Conservation (phyloP, 208 protist genomes). For the Crithidia mellificae region DNA sequence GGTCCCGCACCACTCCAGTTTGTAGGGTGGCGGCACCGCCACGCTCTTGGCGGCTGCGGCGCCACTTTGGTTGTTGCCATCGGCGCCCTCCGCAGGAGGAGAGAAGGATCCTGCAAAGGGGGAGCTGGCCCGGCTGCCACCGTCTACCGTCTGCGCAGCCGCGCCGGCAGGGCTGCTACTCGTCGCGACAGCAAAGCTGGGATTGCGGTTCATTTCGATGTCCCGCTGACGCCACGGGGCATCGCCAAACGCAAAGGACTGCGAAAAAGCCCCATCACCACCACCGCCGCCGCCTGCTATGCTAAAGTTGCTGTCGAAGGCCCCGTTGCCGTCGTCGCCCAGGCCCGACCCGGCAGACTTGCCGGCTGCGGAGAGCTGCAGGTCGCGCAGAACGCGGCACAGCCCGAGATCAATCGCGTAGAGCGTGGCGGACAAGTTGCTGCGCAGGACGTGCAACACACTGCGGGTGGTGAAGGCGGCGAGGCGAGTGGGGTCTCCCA, state of each 20-base stretch:
- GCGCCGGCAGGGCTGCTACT: no score
- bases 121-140: neutral
- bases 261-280: neutral
- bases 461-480: constrained; percentile 23
- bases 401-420: constrained; percentile 23
- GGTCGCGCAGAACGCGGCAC: constrained; percentile 9
- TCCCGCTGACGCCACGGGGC: constrained; percentile 13
- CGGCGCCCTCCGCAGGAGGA: neutral
- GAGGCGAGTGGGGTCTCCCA: constrained; percentile 15
- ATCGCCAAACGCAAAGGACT: constrained; percentile 19
- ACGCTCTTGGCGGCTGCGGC: neutral
- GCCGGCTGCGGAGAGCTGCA: neutral
- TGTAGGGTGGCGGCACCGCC: constrained; percentile 1
- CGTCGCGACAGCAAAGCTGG: constrained; percentile 15
- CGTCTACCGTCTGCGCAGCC: neutral
- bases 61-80: neutral
- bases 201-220: neutral
- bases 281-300: neutral
- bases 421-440: constrained; percentile 13
- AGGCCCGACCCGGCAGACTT: neutral
- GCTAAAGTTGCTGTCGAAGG: no score
- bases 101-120: neutral
- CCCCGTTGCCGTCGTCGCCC: neutral
- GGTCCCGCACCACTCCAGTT: constrained; percentile 44
- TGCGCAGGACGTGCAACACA: constrained; percentile 16